Conservation (phyloP, 2,329 filamentous ascomycete species). For the Colletotrichum tropicale region DNA sequence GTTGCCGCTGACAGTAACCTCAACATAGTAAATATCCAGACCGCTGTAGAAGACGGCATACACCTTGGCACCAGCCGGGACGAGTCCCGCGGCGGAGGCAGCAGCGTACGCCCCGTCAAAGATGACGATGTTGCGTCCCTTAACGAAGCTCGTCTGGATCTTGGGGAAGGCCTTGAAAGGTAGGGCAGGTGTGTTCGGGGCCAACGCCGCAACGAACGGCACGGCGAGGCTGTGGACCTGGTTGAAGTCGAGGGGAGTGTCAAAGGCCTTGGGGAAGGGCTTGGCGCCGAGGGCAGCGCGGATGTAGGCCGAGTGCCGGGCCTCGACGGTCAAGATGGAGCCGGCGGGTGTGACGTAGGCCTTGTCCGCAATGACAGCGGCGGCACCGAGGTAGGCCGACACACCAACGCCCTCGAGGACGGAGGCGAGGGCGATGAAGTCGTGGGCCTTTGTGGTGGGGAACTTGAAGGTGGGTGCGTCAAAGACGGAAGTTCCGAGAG, state of each 20-base stretch:
- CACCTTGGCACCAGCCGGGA: conserved; percentile 16
- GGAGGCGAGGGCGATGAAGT: conserved; percentile 64
- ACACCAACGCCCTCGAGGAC: conserved; percentile 71
- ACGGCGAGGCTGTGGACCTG: conserved; percentile 69
- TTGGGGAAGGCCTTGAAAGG: conserved; percentile 66
- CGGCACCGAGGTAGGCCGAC: conserved; percentile 67
- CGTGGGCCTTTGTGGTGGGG: conserved; percentile 57
- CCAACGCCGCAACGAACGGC: conserved; percentile 64
- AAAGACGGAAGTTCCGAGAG: conserved; percentile 50
- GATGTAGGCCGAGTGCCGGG: conserved; percentile 68
- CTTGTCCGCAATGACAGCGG: conserved; percentile 60
- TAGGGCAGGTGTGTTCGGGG: conserved; percentile 55
- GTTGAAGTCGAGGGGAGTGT: conserved; percentile 61
- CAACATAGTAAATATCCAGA: conserved; percentile 23
- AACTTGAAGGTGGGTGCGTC: conserved; percentile 52
- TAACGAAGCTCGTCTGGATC: conserved; percentile 37
- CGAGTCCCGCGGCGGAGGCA: conserved; percentile 12
- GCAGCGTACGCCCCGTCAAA: conserved; percentile 27
- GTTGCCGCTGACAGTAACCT: background rate
- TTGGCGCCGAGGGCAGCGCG: conserved; percentile 51
- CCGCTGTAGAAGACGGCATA: conserved; percentile 39
- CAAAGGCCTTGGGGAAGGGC: conserved; percentile 65
- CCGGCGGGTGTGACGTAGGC: conserved; percentile 65
- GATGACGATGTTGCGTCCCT: conserved; percentile 23
- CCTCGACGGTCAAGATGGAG: conserved; percentile 68